phyloP scores from a whole-genome alignment of 2,329 filamentous ascomycete genomes.

The Berkeleyomyces basicola region DNA sequence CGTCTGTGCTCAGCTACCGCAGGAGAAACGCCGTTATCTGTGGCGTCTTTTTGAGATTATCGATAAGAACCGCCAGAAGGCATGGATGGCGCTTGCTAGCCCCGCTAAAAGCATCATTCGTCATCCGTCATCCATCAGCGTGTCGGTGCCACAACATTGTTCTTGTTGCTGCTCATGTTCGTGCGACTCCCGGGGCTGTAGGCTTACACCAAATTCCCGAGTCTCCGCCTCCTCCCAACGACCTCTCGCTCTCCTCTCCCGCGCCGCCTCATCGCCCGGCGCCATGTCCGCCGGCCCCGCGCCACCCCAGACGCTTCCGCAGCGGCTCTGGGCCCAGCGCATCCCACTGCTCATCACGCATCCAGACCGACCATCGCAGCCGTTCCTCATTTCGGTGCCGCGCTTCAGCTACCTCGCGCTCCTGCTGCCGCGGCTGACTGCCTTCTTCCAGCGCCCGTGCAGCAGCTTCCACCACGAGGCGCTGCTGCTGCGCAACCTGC shows the following conservation, averaged over 20 bases:
- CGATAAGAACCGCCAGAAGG: too few relatives aligned
- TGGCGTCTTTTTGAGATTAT: neutral
- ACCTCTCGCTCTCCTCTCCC: slow-evolving; percentile 21
- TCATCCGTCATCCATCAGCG: too few relatives aligned
- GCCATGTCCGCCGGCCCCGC: slow-evolving; percentile 4
- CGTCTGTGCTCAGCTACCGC: too few relatives aligned
- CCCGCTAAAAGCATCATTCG: too few relatives aligned
- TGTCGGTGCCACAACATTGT: neutral
- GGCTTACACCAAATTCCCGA: neutral
- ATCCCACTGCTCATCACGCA: slow-evolving; percentile 40
- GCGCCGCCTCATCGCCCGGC: neutral
- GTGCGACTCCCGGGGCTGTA: neutral
- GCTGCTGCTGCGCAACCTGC: slow-evolving; percentile 34
- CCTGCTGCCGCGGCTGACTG: slow-evolving; percentile 36
- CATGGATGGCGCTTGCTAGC: too few relatives aligned
- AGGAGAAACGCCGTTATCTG: too few relatives aligned
- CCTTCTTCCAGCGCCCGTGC: slow-evolving; percentile 36
- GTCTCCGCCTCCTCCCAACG: slow-evolving; percentile 15
- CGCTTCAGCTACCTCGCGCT: slow-evolving; percentile 44
- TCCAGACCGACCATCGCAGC: slow-evolving; percentile 27
- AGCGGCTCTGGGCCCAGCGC: slow-evolving; percentile 36
- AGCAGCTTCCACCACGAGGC: slow-evolving; percentile 43
- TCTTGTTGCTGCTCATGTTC: neutral
- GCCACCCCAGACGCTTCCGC: slow-evolving; percentile 20
- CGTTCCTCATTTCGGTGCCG: slow-evolving; percentile 37